These are phyloP conservation scores for Clavaria fumosa DNA, from an alignment of 768 basidiomycete genomes.

Conservation along the genomic window DNA sequence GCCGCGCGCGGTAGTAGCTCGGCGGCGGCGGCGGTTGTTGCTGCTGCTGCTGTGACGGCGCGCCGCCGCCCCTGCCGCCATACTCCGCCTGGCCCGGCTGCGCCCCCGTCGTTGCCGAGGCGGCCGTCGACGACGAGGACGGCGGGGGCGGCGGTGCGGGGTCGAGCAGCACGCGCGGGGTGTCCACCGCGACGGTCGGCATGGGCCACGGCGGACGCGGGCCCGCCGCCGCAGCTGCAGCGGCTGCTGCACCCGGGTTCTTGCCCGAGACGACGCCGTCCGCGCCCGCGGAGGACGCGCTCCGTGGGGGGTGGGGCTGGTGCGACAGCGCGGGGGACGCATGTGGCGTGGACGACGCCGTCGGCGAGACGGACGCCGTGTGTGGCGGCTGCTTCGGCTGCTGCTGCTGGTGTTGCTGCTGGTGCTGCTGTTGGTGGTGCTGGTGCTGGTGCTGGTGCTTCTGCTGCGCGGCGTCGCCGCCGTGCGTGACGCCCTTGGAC, in stretches of 20 bases:
- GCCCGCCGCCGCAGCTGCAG: constrained; percentile 15
- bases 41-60: too few species aligned
- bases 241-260: constrained; percentile 19
- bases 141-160: too few species aligned
- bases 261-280: too few species aligned
- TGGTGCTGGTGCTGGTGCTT: constrained; percentile 18
- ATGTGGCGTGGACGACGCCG: constrained; percentile 21
- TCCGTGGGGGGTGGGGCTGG: constrained; percentile 9
- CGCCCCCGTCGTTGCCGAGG: constrained; percentile 35
- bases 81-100: constrained; percentile 14
- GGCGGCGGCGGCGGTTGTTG: constrained; percentile 30
- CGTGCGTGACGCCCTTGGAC: too few species aligned
- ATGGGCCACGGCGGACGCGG: constrained; percentile 47
- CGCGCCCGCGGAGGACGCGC: too few species aligned
- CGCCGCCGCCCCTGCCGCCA: too few species aligned
- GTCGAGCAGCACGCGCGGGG: too few species aligned
- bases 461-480: too few species aligned
- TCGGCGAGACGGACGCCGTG: constrained; percentile 16
- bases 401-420: constrained; percentile 11
- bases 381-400: constrained; percentile 13
- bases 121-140: too few species aligned
- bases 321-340: constrained; percentile 11
- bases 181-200: constrained; percentile 52
- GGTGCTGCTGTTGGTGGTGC: constrained; percentile 17
- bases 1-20: constrained; percentile 41